Base-by-base conservation (phyloP, 2,329 filamentous ascomycete species). In the Pestalotiopsis sp. region DNA sequence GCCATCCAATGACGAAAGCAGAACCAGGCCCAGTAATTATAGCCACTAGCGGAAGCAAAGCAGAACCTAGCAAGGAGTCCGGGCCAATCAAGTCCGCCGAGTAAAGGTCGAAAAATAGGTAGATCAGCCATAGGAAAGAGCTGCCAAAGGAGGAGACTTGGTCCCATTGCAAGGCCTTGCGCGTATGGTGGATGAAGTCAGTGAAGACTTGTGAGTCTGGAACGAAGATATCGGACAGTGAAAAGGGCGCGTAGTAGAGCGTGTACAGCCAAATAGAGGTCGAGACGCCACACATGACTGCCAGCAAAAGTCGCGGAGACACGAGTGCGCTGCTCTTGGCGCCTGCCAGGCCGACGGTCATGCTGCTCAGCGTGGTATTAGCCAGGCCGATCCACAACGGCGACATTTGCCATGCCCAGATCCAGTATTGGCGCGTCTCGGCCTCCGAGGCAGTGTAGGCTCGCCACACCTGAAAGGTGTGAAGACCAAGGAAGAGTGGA, bases 401-500 rank as follows among this genome's bases (percentile, higher is more conserved):
- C 20, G 67, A 57, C 52, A 73, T 60, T 65, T 75, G 75, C 75
- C 74, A 76, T 20, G 72, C 72, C 72, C 72, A 76, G 14, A 71
- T 69, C 74, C 73, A 74, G 38, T 67, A 74, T 59, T 76, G 73
- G 2, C 73, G 71, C 1, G 69, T 72, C 20, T 65, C 52, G 3
- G 58, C 39, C 14, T 75, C 72, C 0, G 71, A 71, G 3, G 71
- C 65, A 4, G 73, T 58, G 20, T 20, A 58, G 7, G 14, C 14
- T 23, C 65, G 67, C 17, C 73, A 70, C 7, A 75, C 69, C 56
- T 72, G 67, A 17, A 67, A 64, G 11, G 72, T 73, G 65, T 76
- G 73, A n/a, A 77, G 65, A 9, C 64, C 13, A 5, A 76, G 56
- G 9, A 74, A 38, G 27, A 74, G 31, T 3, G 67, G 70, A 41